Percentiles rank a stretch among this genome's conserved stretches.
phyloP scores from a whole-genome alignment of 2,329 filamentous ascomycete species.

The Penicillium vulpinum region DNA sequence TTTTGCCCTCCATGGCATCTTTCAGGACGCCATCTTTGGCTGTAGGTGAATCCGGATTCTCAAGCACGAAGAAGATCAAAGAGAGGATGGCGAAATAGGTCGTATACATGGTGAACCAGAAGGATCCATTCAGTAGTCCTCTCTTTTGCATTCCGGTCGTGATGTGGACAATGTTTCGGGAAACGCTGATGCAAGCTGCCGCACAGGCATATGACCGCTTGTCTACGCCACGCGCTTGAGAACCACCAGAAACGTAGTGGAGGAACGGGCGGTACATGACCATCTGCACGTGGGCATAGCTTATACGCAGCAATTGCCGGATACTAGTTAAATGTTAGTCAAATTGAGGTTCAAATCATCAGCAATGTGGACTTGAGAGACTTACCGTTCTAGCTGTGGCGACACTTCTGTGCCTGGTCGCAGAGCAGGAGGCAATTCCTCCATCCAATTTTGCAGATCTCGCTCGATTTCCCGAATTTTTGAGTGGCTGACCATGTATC shows the following conservation, averaged over 20 bases:
- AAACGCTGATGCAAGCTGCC: conserved; percentile 65
- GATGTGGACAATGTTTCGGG: conserved; percentile 66
- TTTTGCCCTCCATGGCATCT: conserved; percentile 80
- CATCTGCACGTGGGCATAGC: conserved; percentile 65
- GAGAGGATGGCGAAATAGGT: conserved; percentile 67
- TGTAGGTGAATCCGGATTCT: conserved; percentile 62
- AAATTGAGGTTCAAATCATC: background rate
- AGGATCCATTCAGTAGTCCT: conserved; percentile 61
- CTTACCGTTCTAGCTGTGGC: conserved; percentile 73
- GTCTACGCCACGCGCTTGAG: conserved; percentile 54
- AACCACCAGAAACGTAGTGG: conserved; percentile 60
- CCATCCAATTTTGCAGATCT: conserved; percentile 64
- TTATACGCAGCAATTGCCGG: conserved; percentile 62
- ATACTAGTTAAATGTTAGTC: conserved; percentile 28
- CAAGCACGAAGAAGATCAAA: conserved; percentile 63
- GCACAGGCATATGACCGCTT: conserved; percentile 66
- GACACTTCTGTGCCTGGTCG: conserved; percentile 76
- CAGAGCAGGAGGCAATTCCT: conserved; percentile 70
- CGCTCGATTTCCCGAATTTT: conserved; percentile 65
- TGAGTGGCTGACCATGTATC: conserved; percentile 64
- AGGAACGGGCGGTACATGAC: conserved; percentile 66
- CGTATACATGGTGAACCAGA: conserved; percentile 70
- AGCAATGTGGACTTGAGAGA: conserved; percentile 6
- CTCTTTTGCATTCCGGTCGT: conserved; percentile 64
- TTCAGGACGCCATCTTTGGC: conserved; percentile 72